Evolutionary conservation across 2,329 filamentous ascomycete species (phyloP), one percentile per base, ranked within the genome.

Genomic region (Pseudogymnoascus sp.): DNA sequence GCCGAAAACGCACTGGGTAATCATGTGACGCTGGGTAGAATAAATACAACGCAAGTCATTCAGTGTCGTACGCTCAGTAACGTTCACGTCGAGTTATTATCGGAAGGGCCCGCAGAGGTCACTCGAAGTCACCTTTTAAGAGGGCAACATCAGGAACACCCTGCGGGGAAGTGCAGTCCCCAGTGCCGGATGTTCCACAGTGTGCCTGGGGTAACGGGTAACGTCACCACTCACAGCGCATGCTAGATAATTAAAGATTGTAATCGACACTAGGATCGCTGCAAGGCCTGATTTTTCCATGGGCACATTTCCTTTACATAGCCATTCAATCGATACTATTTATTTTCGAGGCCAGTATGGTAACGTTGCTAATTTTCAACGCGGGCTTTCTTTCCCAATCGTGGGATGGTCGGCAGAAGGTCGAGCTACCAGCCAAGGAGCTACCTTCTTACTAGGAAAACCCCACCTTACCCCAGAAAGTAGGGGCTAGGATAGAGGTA

Each of bases 351-450:
- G 9, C 29, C 25, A 55, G 9, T 33, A 51, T 21, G 5, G 48
- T 33, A 55, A 55, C 48, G 48, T 55, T 55, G 48, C 48, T 15
- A 55, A 31, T 55, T n/a, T 55, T n/a, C 48, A 29, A 12, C 29
- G 48, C 29, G 48, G 48, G 2, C 48, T 17, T 55, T 21, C 48
- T 33, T 55, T 33, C n/a, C 29, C 25, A 15, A 15, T 55, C 41
- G 6, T n/a, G 48, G n/a, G 27, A 2, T 7, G 48, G 44, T 55
- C 17, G 8, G 27, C 15, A 31, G 27, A 55, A 55, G 44, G 44
- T 55, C 27, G n/a, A 33, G 44, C 44, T 10, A 55, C 44, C 44
- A 33, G n/a, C 48, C 48, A 55, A 55, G 48, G 15, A 55, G 29
- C 48, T 55, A 33, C n/a, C n/a, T 2, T 10, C 48, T 55, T 55